Evolutionary conservation across 1,139 yeast species (phyloP), one percentile per base, ranked within the genome.

Genomic region (Sugiyamaella xylanicola): DNA sequence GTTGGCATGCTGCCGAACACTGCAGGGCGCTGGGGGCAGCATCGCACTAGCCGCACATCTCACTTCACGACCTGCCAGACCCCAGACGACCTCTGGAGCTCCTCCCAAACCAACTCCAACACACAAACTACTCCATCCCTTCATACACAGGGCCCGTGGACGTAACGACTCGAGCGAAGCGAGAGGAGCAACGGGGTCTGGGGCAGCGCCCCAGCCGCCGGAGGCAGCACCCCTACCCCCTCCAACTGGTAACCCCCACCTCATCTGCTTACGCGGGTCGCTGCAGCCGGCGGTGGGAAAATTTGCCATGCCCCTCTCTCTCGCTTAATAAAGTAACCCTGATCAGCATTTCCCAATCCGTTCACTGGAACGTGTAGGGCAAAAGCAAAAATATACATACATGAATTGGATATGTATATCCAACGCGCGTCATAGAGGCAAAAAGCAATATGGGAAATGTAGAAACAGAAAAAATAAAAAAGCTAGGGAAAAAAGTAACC

Each of bases 241-340:
- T 8, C 15, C 37, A 32, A 15, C 15, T 13, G 15, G 37, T 32
- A 11, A 32, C 37, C 37, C 37, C 37, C 37, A 32, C 37, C 37
- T 32, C 37, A 32, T 32, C 37, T 8, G 37, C 15, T 32, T 32
- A 32, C 37, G 37, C 37, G 37, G 37, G 15, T 32, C 37, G 37
- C 37, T 32, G 15, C 37, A 32, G 37, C 29, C 29, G 29, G 29
- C 29, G 29, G 29, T n/a, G n/a, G 29, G 9, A 5, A 25, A 25
- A 25, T 5, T 25, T 9, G 29, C 29, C 25, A 40, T 40, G 44
- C 27, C 22, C 44, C 25, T 37, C 37, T 37, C 37, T 32, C 37
- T 32, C 37, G 37, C 37, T 32, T 32, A 32, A 32, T 17, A 48
- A 32, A 48, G 36, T 48, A 36, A 29, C 45, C 20, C 39, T 48